phyloP scores from a whole-genome alignment of 257 asterid genomes.

The Solanum appendiculatum region DNA sequence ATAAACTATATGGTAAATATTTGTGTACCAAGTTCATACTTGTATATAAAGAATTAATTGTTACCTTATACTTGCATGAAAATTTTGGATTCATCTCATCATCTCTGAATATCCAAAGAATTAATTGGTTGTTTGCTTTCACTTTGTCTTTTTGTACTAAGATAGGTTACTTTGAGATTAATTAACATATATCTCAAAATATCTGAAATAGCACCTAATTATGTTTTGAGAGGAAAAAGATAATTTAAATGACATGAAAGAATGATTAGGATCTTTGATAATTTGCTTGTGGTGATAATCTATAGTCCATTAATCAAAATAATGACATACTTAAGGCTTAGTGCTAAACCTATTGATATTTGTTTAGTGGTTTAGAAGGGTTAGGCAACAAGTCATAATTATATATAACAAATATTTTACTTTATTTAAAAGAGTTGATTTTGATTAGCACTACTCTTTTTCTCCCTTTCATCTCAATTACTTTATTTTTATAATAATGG shows the following conservation, averaged over 20 bases:
- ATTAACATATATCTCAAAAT: background rate
- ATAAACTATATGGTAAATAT: too few species aligned
- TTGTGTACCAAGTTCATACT: background rate
- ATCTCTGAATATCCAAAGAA: background rate
- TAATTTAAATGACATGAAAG: background rate
- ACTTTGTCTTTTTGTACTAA: background rate
- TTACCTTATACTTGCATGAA: background rate
- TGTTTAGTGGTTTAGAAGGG: background rate
- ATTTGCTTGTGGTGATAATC: background rate
- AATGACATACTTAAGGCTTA: background rate
- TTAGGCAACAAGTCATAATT: background rate
- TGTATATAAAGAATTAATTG: background rate
- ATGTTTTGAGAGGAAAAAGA: background rate
- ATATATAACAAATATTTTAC: background rate
- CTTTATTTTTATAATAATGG: background rate
- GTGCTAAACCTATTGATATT: background rate
- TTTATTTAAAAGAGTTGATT: background rate
- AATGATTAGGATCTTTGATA: background rate
- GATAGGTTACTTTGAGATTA: background rate
- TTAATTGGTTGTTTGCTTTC: background rate
- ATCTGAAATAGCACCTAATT: background rate
- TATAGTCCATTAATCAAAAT: background rate
- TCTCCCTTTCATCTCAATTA: background rate
- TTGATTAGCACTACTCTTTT: background rate
- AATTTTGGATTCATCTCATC: background rate